Base-by-base conservation (phyloP, 2,329 filamentous ascomycete genomes). In the Epichloe aotearoae region DNA sequence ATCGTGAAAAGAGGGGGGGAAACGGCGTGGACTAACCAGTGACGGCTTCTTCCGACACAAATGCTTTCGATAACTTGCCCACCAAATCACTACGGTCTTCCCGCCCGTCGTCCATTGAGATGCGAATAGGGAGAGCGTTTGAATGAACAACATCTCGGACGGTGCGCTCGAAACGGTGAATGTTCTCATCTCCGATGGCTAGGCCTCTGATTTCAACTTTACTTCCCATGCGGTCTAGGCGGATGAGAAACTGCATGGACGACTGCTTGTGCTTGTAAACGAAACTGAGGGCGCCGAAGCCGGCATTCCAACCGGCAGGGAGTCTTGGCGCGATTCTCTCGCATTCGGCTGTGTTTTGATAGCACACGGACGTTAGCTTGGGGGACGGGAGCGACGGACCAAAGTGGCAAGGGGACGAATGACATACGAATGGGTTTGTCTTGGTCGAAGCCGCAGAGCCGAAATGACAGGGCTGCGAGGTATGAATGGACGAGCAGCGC, bases 231-330 rank as follows among this genome's bases (percentile, higher is more conserved):
- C 88, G 80, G 64, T 84, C 88, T 55, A 95, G 70, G 63, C 89
- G 91, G 57, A 96, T 66, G 30, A 95, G 74, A 62, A 86, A 95
- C 53, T 84, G 79, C 78, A 90, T 87, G 15, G 88, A 83, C 0
- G 88, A 95, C 64, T 95, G 87, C 23, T 79, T 74, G 66, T 96
- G 90, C 3, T 82, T 80, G 70, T 97, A 97, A 55, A 89, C 80
- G 67, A 97, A 96, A 51, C 84, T 80, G 63, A 88, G 84, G 14
- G 82, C 81, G 54, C 79, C 79, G 52, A 77, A 76, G 19, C 79
- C 78, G 12, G 80, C 72, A 66, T 95, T 95, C 93, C 93, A 97
- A 68, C 82, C 77, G 15, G 76, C 52, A 0, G 88, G 87, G 2
- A 97, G 75, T 34, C 82, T 74, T 8, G 78, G 79, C 10, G 79